Conservation (phyloP, 2,329 filamentous ascomycete species). For the Fusarium bactridioides region DNA sequence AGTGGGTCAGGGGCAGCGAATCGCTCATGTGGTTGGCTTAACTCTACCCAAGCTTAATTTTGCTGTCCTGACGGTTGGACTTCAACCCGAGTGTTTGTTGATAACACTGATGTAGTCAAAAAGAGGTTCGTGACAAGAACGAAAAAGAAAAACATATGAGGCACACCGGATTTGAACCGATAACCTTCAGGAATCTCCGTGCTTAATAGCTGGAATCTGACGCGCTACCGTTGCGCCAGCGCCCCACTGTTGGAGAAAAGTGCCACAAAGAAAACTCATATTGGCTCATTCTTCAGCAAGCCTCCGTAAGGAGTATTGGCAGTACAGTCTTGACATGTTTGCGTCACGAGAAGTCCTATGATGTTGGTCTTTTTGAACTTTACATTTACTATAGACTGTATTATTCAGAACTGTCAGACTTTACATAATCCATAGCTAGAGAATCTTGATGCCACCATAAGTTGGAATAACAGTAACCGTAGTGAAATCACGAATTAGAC, state of each 20-base stretch:
- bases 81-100: accelerated
- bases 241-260: neutral
- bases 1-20: accelerated
- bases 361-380: accelerated
- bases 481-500: neutral
- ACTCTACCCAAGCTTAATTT: neutral
- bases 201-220: neutral
- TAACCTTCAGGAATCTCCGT: neutral
- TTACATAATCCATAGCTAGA: neutral
- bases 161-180: slow-evolving; percentile 1
- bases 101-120: accelerated
- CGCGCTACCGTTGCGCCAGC: neutral
- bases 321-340: neutral
- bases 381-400: no score
- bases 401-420: neutral
- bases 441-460: neutral
- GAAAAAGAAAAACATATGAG: neutral
- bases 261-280: accelerated
- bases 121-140: accelerated
- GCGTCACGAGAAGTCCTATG: neutral
- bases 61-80: accelerated
- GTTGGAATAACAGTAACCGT: neutral
- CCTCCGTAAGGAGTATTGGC: no score
- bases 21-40: accelerated
- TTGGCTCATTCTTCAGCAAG: accelerated